Evolutionary conservation across 257 asterid genomes (phyloP), one percentile per base, ranked within the genome.

Genomic region (Solanum medicagineum): DNA sequence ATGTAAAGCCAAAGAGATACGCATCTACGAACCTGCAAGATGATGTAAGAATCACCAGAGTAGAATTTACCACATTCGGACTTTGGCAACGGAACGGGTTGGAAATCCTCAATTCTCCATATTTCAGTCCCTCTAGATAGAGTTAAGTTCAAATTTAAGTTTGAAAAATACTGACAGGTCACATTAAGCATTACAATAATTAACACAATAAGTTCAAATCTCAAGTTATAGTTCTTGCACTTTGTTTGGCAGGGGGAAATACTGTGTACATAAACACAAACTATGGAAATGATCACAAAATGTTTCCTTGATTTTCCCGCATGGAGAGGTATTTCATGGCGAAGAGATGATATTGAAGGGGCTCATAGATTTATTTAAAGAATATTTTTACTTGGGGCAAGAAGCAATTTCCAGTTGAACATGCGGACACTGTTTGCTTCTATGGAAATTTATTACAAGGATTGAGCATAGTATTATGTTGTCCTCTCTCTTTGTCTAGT

Each of bases 21-120:
- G 68, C 54, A 68, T 68, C 71, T 60, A 55, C 70, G 32, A 84
- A 92, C 97, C 95, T 93, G 96, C 85, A 93, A 90, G 89, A 91
- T 70, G 83, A 93, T 90, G 87, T 93, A 93, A 49, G 96, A 93
- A 91, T 92, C 97, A 56, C 97, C 97, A 5, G 91, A 85, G 92
- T 91, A 92, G 92, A 93, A 93, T 93, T 90, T 93, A 83, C 97
- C 95, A 90, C 90, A 87, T 80, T 93, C 94, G 8, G 92, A 56
- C 88, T 92, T 93, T 81, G 94, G 94, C 88, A 91, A 86, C 66
- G 97, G 92, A 91, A 93, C 95, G 20, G 96, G 96, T 85, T 91
- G 94, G 89, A 93, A 92, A 88, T 90, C 89, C 90, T 92, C 97
- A 69, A 93, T 92, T 88, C 97, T 92, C 97, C 97, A 93, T 69